Percentiles rank a stretch among this genome's conserved stretches.
Evolutionary conservation across 1,284 basidiomycete genomes (phyloP).

Genomic region (Volvariella surrecta): DNA sequence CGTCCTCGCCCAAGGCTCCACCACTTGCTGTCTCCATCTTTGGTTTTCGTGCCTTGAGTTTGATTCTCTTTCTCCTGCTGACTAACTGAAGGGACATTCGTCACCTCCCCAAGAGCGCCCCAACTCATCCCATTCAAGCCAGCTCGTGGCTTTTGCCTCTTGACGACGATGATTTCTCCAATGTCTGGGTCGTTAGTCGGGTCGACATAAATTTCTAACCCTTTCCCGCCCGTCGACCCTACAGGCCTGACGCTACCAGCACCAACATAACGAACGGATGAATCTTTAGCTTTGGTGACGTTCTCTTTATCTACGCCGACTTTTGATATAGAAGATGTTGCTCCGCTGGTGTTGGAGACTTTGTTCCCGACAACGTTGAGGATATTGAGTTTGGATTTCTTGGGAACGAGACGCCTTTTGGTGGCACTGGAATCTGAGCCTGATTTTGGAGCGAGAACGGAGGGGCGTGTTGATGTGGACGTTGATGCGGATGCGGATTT

Average conservation of each 20-base stretch:
- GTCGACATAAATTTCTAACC: constrained; percentile 71
- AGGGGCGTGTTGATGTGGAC: constrained; percentile 16
- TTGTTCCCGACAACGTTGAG: constrained; percentile 27
- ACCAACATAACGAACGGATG: too few species aligned
- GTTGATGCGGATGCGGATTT: constrained; percentile 17
- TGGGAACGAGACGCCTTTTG: constrained; percentile 59
- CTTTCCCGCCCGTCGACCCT: constrained; percentile 21
- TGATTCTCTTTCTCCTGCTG: constrained; percentile 22
- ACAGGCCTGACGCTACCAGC: constrained; percentile 48
- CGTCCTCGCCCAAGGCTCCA: constrained; percentile 69
- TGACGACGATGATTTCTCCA: constrained; percentile 63
- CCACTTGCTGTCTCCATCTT: constrained; percentile 65
- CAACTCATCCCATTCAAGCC: constrained; percentile 56
- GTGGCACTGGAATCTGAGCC: constrained; percentile 15
- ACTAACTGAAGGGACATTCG: constrained; percentile 38
- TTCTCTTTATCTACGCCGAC: neutral
- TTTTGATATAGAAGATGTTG: too few species aligned
- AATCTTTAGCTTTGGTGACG: neutral
- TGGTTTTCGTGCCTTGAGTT: constrained; percentile 26
- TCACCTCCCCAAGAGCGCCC: constrained; percentile 50
- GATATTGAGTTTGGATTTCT: constrained; percentile 60
- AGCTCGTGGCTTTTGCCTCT: constrained; percentile 68
- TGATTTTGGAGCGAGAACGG: constrained; percentile 16
- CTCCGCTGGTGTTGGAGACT: too few species aligned
- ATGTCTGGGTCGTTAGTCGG: constrained; percentile 59